Evolutionary conservation across 2,329 filamentous ascomycete genomes (phyloP).

Genomic region (Neophaeococcomyces aloes): DNA sequence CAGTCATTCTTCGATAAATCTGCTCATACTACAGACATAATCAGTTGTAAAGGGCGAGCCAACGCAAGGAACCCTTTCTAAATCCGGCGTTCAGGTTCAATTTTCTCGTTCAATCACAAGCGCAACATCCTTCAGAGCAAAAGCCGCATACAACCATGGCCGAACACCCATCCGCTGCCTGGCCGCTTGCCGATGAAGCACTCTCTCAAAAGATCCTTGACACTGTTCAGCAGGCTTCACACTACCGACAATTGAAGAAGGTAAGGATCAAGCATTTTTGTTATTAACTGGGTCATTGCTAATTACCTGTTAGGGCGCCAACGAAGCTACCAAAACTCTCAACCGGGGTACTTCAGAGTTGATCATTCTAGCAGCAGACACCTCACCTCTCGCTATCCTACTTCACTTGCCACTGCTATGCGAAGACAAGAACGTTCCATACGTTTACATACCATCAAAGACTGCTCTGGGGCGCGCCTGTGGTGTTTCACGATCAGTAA

Average conservation of each 20-base stretch:
- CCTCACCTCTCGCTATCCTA: slow-evolving; percentile 73
- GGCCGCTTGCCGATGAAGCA: slow-evolving; percentile 62
- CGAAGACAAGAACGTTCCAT: slow-evolving; percentile 61
- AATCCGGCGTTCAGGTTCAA: slow-evolving; percentile 5
- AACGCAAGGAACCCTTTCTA: slow-evolving; percentile 36
- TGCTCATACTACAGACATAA: slow-evolving; percentile 15
- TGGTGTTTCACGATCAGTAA: slow-evolving; percentile 79
- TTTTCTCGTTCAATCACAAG: background rate
- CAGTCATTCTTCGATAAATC: no score
- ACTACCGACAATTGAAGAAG: slow-evolving; percentile 67
- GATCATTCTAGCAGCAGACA: slow-evolving; percentile 81
- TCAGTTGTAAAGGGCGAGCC: slow-evolving; percentile 31
- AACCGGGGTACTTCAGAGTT: slow-evolving; percentile 87
- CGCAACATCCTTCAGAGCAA: slow-evolving; percentile 3
- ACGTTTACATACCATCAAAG: slow-evolving; percentile 62
- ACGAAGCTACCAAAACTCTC: slow-evolving; percentile 63
- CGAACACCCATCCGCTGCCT: slow-evolving; percentile 36
- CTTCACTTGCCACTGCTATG: slow-evolving; percentile 80
- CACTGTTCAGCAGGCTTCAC: slow-evolving; percentile 59
- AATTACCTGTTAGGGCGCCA: slow-evolving; percentile 9
- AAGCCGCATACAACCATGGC: slow-evolving; percentile 13
- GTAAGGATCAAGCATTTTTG: slow-evolving; percentile 24
- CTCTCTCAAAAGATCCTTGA: slow-evolving; percentile 76
- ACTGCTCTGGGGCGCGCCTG: slow-evolving; percentile 79
- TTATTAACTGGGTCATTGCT: background rate